Evolutionary conservation across 2,329 filamentous ascomycete genomes (phyloP).

Genomic region (Coccinonectria pachysandricola): DNA sequence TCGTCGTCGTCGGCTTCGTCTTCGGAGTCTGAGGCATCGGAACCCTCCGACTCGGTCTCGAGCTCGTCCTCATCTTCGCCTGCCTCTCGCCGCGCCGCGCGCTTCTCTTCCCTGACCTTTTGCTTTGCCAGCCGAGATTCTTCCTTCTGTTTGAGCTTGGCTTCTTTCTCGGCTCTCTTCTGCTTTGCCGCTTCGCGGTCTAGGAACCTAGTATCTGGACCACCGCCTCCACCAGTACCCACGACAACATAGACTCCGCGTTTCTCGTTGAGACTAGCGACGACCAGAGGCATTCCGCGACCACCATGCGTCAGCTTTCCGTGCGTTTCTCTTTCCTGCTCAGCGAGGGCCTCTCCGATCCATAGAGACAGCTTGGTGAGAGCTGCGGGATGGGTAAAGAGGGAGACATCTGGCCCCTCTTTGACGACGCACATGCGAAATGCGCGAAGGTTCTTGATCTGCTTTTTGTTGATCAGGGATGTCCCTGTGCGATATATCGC

Average conservation of each 20-base stretch:
- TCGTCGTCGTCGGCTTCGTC: slow-evolving; percentile 44
- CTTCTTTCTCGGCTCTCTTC: slow-evolving; percentile 51
- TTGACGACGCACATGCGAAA: slow-evolving; percentile 96
- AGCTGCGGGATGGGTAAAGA: slow-evolving; percentile 89
- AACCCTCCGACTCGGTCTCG: slow-evolving; percentile 34
- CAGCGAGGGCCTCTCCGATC: slow-evolving; percentile 84
- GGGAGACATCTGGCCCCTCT: slow-evolving; percentile 79
- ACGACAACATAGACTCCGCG: slow-evolving; percentile 86
- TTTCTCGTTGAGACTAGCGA: slow-evolving; percentile 80
- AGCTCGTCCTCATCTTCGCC: slow-evolving; percentile 37
- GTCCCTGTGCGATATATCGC: slow-evolving; percentile 92
- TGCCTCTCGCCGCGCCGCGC: slow-evolving; percentile 42
- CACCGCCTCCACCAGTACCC: slow-evolving; percentile 79
- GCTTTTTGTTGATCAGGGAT: slow-evolving; percentile 81
- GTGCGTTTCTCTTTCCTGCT: slow-evolving; percentile 71
- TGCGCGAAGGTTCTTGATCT: slow-evolving; percentile 82
- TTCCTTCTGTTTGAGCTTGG: slow-evolving; percentile 52
- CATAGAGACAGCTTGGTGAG: slow-evolving; percentile 89
- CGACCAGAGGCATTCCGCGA: slow-evolving; percentile 74
- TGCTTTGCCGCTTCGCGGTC: slow-evolving; percentile 57
- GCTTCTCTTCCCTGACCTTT: slow-evolving; percentile 50
- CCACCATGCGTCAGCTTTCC: slow-evolving; percentile 59
- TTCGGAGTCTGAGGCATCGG: slow-evolving; percentile 31
- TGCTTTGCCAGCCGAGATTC: slow-evolving; percentile 46
- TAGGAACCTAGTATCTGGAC: slow-evolving; percentile 58